Conservation (phyloP, 371 early-diverging fungal genomes). For the Mucor irregularis region DNA sequence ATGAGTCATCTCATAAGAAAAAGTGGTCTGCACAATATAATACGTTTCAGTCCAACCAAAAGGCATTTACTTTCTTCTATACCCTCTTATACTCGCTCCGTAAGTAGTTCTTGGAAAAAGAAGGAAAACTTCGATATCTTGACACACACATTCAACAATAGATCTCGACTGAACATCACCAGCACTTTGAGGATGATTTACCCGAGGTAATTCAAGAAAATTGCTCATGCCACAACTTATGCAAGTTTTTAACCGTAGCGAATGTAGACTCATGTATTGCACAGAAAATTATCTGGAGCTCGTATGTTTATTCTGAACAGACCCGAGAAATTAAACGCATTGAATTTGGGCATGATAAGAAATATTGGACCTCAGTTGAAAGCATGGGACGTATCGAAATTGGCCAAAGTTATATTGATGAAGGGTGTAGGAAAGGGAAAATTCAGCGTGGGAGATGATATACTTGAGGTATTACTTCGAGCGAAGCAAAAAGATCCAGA, state of each 20-base stretch:
- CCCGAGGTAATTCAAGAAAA: constrained; percentile 16
- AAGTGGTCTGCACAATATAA: no score
- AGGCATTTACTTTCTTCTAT: not conserved
- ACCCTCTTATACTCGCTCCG: not conserved
- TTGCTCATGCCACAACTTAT: not conserved
- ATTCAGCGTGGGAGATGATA: constrained; percentile 97
- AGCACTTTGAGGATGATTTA: constrained; percentile 18
- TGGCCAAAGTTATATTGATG: constrained; percentile 87
- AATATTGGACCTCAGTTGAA: constrained; percentile 83
- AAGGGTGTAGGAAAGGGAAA: constrained; percentile 74
- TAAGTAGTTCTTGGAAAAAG: not conserved
- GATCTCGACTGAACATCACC: constrained; percentile 23
- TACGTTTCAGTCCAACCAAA: not conserved
- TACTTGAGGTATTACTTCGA: constrained; percentile 55
- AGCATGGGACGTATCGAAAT: constrained; percentile 88
- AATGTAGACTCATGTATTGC: constrained; percentile 58
- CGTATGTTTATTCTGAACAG: constrained; percentile 85
- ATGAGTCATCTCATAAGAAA: no score
- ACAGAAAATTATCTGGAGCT: constrained; percentile 51
- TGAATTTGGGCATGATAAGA: constrained; percentile 87
- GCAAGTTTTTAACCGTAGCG: not conserved
- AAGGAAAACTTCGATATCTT: not conserved
- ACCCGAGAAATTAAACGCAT: constrained; percentile 86
- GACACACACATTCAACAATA: not conserved
- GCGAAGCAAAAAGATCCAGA: constrained; percentile 52